phyloP scores from a whole-genome alignment of 2,329 filamentous ascomycete genomes.

The Aspergillus brasiliensis region DNA sequence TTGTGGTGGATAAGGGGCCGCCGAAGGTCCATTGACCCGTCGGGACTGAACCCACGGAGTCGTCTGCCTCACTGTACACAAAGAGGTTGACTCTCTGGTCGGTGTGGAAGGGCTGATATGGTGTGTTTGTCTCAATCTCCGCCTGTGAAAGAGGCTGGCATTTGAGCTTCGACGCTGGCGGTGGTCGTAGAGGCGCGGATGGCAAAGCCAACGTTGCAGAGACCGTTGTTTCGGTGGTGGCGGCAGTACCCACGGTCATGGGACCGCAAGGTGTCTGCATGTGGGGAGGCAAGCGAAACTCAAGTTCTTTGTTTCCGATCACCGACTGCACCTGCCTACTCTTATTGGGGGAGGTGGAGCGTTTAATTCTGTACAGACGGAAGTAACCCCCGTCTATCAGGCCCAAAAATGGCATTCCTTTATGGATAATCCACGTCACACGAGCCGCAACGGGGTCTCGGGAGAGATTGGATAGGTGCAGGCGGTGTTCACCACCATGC shows the following conservation, averaged over 20 bases:
- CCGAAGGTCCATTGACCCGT: slow-evolving; percentile 57
- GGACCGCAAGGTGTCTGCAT: slow-evolving; percentile 62
- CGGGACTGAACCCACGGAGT: slow-evolving; percentile 43
- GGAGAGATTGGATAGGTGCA: slow-evolving; percentile 47
- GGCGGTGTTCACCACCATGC: slow-evolving; percentile 51
- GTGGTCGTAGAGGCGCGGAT: slow-evolving; percentile 43
- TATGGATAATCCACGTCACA: slow-evolving; percentile 49
- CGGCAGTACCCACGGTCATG: slow-evolving; percentile 58
- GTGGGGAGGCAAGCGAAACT: slow-evolving; percentile 67
- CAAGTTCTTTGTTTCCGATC: slow-evolving; percentile 60
- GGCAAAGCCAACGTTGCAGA: slow-evolving; percentile 47
- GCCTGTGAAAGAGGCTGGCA: slow-evolving; percentile 68
- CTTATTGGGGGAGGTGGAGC: slow-evolving; percentile 53
- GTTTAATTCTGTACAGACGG: slow-evolving; percentile 47
- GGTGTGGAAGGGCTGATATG: slow-evolving; percentile 94
- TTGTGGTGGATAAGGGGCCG: slow-evolving; percentile 50
- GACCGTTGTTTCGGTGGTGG: slow-evolving; percentile 41
- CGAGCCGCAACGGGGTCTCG: slow-evolving; percentile 44
- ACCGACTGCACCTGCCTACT: slow-evolving; percentile 58
- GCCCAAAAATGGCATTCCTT: slow-evolving; percentile 45
- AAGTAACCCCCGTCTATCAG: slow-evolving; percentile 50
- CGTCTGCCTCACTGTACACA: slow-evolving; percentile 55
- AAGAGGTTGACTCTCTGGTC: slow-evolving; percentile 81
- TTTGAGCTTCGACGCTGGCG: slow-evolving; percentile 43
- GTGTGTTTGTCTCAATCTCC: slow-evolving; percentile 93